These are phyloP conservation scores for Lantana camara DNA, from an alignment of 257 asterid genomes.

Conservation along the genomic window DNA sequence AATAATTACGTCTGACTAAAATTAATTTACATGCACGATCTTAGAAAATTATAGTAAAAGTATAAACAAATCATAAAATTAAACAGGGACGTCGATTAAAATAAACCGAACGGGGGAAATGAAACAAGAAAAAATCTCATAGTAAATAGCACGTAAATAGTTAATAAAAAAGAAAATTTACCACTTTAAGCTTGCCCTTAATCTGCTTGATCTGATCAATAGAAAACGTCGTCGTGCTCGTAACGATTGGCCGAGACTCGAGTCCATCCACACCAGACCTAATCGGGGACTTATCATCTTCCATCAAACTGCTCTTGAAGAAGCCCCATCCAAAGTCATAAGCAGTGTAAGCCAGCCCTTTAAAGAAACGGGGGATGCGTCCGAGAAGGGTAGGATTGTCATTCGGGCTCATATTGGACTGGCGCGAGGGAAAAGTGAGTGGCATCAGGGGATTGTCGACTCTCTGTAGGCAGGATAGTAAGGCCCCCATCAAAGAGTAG, in stretches of 20 bases:
- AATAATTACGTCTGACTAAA: no score
- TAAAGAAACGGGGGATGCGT: slow-evolving; percentile 27
- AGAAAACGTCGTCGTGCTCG: slow-evolving; percentile 36
- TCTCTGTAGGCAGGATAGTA: slow-evolving; percentile 51
- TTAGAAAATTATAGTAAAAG: no score
- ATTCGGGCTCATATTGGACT: background rate
- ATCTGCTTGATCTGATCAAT: slow-evolving; percentile 44
- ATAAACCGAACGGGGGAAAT: no score
- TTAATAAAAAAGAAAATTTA: no score
- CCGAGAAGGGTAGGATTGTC: background rate
- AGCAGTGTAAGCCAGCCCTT: slow-evolving; percentile 28
- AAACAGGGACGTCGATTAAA: no score
- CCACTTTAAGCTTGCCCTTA: slow-evolving; percentile 53
- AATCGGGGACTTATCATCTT: slow-evolving; percentile 49
- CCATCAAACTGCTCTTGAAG: slow-evolving; percentile 36
- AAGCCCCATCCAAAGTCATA: slow-evolving; percentile 44
- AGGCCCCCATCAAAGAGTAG: slow-evolving; percentile 62
- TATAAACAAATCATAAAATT: no score
- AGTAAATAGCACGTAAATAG: no score
- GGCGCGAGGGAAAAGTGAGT: slow-evolving; percentile 37
- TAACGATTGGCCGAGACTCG: slow-evolving; percentile 36
- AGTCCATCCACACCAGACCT: slow-evolving; percentile 44
- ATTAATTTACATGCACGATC: no score
- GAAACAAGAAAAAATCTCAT: no score
- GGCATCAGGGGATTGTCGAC: slow-evolving; percentile 47